These are phyloP conservation scores for Batrachochytrium dendrobatidis DNA, from an alignment of 371 early-diverging fungal genomes.

Conservation along the genomic window DNA sequence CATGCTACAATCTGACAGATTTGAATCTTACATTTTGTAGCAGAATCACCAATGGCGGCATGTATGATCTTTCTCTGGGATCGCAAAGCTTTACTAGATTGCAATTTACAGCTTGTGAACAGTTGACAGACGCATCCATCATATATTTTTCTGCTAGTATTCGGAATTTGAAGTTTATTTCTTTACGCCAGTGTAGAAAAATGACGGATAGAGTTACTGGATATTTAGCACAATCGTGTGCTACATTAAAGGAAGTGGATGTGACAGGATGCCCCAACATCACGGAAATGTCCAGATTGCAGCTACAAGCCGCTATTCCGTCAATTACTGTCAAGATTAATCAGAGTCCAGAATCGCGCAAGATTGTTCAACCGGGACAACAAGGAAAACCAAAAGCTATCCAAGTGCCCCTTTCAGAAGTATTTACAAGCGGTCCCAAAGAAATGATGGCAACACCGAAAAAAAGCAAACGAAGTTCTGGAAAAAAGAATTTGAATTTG, in stretches of 20 bases:
- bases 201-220: conserved; percentile 32
- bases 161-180: conserved; percentile 19
- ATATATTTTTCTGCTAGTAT: conserved; percentile 30
- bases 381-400: conserved; percentile 13
- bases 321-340: conserved; percentile 10
- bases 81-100: conserved; percentile 23
- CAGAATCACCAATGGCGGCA: conserved; percentile 34
- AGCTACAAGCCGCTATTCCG: not conserved
- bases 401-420: conserved; percentile 18
- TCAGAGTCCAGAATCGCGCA: conserved; percentile 6
- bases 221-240: conserved; percentile 20
- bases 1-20: conserved; percentile 21
- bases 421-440: conserved; percentile 25
- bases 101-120: conserved; percentile 28
- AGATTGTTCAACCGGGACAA: conserved; percentile 9
- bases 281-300: conserved; percentile 9
- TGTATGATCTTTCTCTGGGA: conserved; percentile 36
- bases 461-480: no score
- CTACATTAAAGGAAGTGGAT: conserved; percentile 16
- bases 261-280: conserved; percentile 31
- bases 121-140: conserved; percentile 35
- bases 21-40: conserved; percentile 37
- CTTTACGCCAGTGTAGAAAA: conserved; percentile 31
- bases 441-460: no score
- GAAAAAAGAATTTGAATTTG: no score